Percentiles rank a stretch among this genome's conserved stretches.
Evolutionary conservation across 2,329 filamentous ascomycete genomes (phyloP).

Genomic region (Trichophyton mentagrophytes): DNA sequence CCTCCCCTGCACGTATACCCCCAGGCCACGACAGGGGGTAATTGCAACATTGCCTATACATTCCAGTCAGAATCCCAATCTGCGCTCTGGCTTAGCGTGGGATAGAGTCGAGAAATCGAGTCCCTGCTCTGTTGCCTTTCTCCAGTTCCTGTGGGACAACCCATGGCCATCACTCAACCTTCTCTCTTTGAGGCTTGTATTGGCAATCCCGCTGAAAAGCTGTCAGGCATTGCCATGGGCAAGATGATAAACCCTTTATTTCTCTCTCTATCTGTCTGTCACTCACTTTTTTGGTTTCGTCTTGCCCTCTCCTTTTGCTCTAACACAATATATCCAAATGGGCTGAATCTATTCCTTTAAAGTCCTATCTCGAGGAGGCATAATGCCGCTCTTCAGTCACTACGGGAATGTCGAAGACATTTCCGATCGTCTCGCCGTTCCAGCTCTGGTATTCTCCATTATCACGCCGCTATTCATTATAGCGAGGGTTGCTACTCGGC

Average conservation of each 20-base stretch:
- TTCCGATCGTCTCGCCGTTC: slow-evolving; percentile 12
- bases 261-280: background rate
- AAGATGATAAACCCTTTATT: background rate
- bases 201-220: background rate
- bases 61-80: background rate
- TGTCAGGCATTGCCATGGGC: background rate
- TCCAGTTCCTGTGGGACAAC: background rate
- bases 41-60: background rate
- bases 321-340: background rate
- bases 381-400: slow-evolving; percentile 16
- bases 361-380: background rate
- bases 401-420: slow-evolving; percentile 17
- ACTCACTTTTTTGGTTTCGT: no score
- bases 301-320: background rate
- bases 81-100: background rate
- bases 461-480: slow-evolving; percentile 15
- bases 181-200: background rate
- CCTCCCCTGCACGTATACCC: background rate
- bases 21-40: background rate
- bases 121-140: background rate
- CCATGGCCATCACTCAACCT: background rate
- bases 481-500: slow-evolving; percentile 12
- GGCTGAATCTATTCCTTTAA: background rate
- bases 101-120: background rate
- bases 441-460: slow-evolving; percentile 15